A percentile compares a stretch with the other conserved stretches of the same genome.
Conservation (phyloP, 2,329 filamentous ascomycete genomes). For the Fusarium irregulare region DNA sequence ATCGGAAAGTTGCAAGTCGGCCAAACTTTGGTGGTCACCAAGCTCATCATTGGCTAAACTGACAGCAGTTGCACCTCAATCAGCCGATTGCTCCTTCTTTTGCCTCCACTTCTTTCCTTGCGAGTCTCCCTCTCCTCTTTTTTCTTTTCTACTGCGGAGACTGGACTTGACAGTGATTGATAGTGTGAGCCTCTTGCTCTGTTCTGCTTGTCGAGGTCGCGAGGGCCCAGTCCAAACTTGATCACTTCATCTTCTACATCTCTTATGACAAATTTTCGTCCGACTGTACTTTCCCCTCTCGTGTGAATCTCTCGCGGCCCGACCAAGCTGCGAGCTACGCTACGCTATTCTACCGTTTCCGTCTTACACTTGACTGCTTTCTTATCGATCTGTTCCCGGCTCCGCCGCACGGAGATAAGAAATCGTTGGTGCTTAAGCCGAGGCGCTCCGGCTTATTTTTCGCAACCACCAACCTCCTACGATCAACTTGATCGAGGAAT, state of each 20-base stretch:
- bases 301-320: constrained; percentile 44
- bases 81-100: constrained; percentile 43
- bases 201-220: constrained; percentile 47
- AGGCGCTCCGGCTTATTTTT: constrained; percentile 43
- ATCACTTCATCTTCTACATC: constrained; percentile 26
- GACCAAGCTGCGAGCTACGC: constrained; percentile 43
- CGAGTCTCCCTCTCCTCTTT: constrained; percentile 28
- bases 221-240: constrained; percentile 34
- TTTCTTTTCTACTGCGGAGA: constrained; percentile 33
- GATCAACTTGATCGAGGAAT: constrained; percentile 30
- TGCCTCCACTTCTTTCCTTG: constrained; percentile 34
- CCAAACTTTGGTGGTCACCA: constrained; percentile 39
- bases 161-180: constrained; percentile 7
- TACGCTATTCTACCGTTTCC: constrained; percentile 2
- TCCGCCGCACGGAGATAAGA: constrained; percentile 37
- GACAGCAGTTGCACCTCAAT: constrained; percentile 36
- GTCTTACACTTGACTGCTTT: constrained; percentile 2
- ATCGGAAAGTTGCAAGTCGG: constrained; percentile 43
- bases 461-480: constrained; percentile 38
- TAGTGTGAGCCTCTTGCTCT: constrained; percentile 38
- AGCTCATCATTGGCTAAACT: constrained; percentile 39
- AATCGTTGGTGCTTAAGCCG: constrained; percentile 40
- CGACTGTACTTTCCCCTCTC: constrained; percentile 3
- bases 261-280: not conserved
- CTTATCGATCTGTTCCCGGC: constrained; percentile 25